Evolutionary conservation across 495 filamentous ascomycete genomes (phyloP), one percentile per base, ranked within the genome.

Genomic region (Lophiostoma macrostomum): DNA sequence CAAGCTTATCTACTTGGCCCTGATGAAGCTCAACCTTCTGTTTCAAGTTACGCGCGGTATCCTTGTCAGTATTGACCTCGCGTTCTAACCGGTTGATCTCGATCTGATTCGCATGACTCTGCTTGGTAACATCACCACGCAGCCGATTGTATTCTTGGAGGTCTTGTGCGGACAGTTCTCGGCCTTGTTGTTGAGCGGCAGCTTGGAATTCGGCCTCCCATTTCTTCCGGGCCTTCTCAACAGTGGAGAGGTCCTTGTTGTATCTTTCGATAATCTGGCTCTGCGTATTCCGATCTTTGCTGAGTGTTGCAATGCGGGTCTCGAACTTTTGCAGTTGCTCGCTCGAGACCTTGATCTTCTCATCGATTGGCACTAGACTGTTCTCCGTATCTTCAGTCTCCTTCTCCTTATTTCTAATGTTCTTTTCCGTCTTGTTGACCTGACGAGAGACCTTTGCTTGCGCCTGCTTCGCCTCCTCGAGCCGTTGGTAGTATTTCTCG

Each of bases 161-260:
- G 68, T 99, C 93, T 8, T 79, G 78, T 56, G 91, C 87, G 63
- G 83, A 91, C 35, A 97, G 72, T 59, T 91, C 87, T 48, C 83
- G 85, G 44, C 93, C 93, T 61, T 90, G 81, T 60, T 90, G 86
- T 73, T 86, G 90, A 50, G 88, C 78, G 5, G 80, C 78, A 63
- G 91, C 87, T 48, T 82, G 78, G 80, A 88, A 93, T 55, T 96
- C 86, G 10, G 80, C 78, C 67, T 96, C 90, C 78, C 93, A 97
- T 56, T 87, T 84, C 40, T 84, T 79, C 66, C 94, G 88, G 0
- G 90, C 90, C 65, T 94, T 97, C 68, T 95, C 82, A 7, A 97
- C 87, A n/a, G 79, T 79, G 11, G 75, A 79, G 3, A 96, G 71
- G 36, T 96, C 81, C 57, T 89, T 95, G 63, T 88, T 78, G 30